Percentiles rank a stretch among this genome's conserved stretches.
phyloP scores from a whole-genome alignment of 1,139 yeast genomes.

The Lodderomyces metapsilosis region DNA sequence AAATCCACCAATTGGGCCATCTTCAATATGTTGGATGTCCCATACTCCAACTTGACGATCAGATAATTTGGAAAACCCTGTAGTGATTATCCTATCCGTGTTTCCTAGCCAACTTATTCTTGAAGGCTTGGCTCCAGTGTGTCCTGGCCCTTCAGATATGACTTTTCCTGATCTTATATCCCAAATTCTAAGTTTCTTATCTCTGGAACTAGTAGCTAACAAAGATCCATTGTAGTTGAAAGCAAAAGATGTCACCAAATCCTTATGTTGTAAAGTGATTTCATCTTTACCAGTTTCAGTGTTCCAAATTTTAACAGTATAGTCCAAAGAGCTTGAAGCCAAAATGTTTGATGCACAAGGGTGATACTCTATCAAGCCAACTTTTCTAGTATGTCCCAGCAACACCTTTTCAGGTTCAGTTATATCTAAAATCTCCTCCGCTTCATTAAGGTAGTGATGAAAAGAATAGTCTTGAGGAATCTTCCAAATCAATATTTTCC shows the following conservation, averaged over 20 bases:
- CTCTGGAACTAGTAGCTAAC: conserved; percentile 90
- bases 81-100: conserved; percentile 79
- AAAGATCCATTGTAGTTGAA: conserved; percentile 87
- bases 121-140: conserved; percentile 87
- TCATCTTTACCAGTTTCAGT: conserved; percentile 69
- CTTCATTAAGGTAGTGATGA: conserved; percentile 55
- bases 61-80: conserved; percentile 92
- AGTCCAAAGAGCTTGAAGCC: conserved; percentile 89
- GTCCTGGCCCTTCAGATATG: conserved; percentile 84
- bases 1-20: conserved; percentile 89
- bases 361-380: conserved; percentile 88
- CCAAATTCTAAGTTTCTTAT: conserved; percentile 88
- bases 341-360: conserved; percentile 85
- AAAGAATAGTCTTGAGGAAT: conserved; percentile 80
- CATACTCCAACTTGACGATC: conserved; percentile 95
- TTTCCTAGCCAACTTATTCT: conserved; percentile 90
- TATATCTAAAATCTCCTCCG: conserved; percentile 67
- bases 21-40: conserved; percentile 71
- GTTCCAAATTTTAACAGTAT: conserved; percentile 89
- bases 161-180: conserved; percentile 74
- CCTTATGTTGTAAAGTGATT: conserved; percentile 79
- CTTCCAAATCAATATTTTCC: conserved; percentile 82
- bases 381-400: conserved; percentile 87
- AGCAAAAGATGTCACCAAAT: conserved; percentile 84
- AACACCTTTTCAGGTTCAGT: conserved; percentile 64